Evolutionary conservation across 2,329 filamentous ascomycete genomes (phyloP), one percentile per base, ranked within the genome.

Genomic region (Penicillium sp.): DNA sequence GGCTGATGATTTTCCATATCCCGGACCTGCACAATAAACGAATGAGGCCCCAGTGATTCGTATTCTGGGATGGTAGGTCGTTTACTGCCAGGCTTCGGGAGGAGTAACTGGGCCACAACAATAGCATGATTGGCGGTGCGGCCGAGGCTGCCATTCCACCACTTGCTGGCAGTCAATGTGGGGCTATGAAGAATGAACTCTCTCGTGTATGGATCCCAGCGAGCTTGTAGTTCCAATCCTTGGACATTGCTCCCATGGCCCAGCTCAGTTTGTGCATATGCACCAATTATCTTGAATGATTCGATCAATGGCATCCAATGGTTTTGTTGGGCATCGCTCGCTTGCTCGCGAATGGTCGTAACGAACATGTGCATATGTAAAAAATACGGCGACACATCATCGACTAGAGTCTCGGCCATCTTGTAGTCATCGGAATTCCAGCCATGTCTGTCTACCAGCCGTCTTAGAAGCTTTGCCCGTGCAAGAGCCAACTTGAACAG

Each of bases 111-210:
- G 44, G 80, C 81, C 19, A 83, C 79, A 1, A 83, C 80, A 58
- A 84, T 81, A 29, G 80, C 78, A 72, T 83, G 79, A 54, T 81
- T 82, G n/a, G 80, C 81, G 16, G 79, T 81, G 24, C 80, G 71
- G 2, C 80, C 80, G 70, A 83, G 73, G 1, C 76, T 75, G 1
- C 80, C 81, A 66, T 83, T 82, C 80, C 81, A 83, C 80, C 79
- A 83, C 67, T 83, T 82, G 61, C 77, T 81, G 1, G 80, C 77
- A 0, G 80, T 82, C 19, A 83, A 65, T 27, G 77, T 78, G 10
- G 81, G 81, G 59, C 79, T 82, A 65, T 82, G 79, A 13, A 83
- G 71, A 33, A 79, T 70, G 57, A 83, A 83, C 33, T 80, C 74
- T 57, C 78, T 77, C 5, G 69, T 70, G 24, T 71, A 63, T 1